Conservation (phyloP, 371 early-diverging fungal species). For the Dichotomocladium elegans region DNA sequence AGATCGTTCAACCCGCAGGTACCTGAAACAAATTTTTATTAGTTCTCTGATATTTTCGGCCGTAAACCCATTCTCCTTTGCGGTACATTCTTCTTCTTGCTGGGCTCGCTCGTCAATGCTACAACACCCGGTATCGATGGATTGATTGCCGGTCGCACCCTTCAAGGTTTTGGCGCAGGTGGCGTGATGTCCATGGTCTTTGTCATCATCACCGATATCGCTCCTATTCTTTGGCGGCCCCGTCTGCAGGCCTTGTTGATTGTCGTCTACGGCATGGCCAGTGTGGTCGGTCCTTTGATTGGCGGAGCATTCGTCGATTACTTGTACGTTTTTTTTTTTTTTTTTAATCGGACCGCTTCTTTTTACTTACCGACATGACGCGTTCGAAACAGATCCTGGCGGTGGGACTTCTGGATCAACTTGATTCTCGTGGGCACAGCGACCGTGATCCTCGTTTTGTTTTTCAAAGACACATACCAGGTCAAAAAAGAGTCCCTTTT, state of each 20-base stretch:
- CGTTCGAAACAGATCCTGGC: not conserved
- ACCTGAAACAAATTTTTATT: not conserved
- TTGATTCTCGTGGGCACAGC: conserved; percentile 64
- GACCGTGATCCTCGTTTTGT: conserved; percentile 42
- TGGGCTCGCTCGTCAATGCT: conserved; percentile 22
- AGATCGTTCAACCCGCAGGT: not conserved
- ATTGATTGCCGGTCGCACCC: conserved; percentile 62
- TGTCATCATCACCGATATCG: conserved; percentile 77
- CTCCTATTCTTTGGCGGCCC: conserved; percentile 60
- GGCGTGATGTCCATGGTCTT: conserved; percentile 63
- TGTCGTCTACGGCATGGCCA: conserved; percentile 65
- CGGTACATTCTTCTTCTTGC: conserved; percentile 22
- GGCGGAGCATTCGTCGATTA: conserved; percentile 66
- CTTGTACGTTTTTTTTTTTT: conserved; percentile 8
- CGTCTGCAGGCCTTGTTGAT: conserved; percentile 58
- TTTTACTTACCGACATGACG: too few species aligned
- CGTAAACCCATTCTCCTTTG: conserved; percentile 27
- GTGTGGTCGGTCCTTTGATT: conserved; percentile 64
- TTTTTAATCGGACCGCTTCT: not conserved
- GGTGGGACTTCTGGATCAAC: conserved; percentile 62
- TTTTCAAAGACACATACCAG: conserved; percentile 28
- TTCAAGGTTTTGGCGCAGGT: conserved; percentile 71
- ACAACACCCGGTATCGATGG: conserved; percentile 14
- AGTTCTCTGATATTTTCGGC: conserved; percentile 35
- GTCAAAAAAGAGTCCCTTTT: conserved; percentile 35